phyloP scores from a whole-genome alignment of 352 stramenopile genomes.

The Globisporangium parvum region DNA sequence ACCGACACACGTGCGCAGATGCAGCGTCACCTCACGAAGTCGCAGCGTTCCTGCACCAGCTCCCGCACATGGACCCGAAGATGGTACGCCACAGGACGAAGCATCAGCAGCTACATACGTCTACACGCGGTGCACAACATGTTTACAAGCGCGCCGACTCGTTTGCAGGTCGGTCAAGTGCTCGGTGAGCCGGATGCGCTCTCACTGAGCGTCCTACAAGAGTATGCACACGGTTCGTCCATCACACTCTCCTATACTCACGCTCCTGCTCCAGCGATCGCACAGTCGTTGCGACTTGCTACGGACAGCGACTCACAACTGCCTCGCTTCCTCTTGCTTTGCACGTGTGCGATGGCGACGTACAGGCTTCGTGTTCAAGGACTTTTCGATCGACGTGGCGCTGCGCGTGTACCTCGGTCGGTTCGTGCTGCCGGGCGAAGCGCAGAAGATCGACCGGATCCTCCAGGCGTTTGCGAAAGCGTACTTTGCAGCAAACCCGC shows the following conservation, averaged over 20 bases:
- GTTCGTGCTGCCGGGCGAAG: slow-evolving; percentile 66
- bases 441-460: slow-evolving; percentile 85
- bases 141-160: not conserved
- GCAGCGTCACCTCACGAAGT: slow-evolving; percentile 46
- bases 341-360: not conserved
- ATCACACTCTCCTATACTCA: not conserved
- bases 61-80: slow-evolving; percentile 59
- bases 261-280: not conserved
- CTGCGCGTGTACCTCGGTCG: slow-evolving; percentile 67
- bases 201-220: slow-evolving; percentile 54
- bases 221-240: slow-evolving; percentile 49
- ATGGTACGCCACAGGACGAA: slow-evolving; percentile 28
- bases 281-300: not conserved
- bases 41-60: slow-evolving; percentile 55
- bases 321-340: not conserved
- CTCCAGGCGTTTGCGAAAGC: slow-evolving; percentile 70
- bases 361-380: slow-evolving; percentile 54
- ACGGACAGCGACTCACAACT: not conserved
- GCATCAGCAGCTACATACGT: not conserved
- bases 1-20: slow-evolving; percentile 11
- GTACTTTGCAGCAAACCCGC: slow-evolving; percentile 52
- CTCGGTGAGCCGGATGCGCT: slow-evolving; percentile 60
- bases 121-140: not conserved
- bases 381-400: slow-evolving; percentile 54
- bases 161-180: slow-evolving; percentile 43